phyloP scores from a whole-genome alignment of 2,329 filamentous ascomycete species.

The Cordyceps farinosa region DNA sequence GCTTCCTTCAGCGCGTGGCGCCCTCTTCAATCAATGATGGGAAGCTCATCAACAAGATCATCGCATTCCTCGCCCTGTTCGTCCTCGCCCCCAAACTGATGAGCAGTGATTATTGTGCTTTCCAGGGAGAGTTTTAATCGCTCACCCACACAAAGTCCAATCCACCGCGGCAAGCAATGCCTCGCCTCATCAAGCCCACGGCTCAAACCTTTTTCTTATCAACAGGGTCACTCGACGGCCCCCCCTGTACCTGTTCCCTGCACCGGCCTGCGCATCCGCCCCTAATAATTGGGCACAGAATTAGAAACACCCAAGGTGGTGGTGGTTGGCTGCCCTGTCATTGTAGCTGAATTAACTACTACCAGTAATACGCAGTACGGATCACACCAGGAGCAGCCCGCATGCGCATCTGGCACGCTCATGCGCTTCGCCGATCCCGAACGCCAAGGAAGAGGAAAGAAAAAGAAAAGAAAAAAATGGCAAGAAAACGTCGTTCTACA shows the following conservation, averaged over 20 bases:
- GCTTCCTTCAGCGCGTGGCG: constrained; percentile 3
- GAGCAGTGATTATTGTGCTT: background rate
- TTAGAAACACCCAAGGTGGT: background rate
- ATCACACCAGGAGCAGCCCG: too few species aligned
- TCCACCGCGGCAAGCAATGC: too few species aligned
- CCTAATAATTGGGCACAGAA: background rate
- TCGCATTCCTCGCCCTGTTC: background rate
- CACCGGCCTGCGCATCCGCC: background rate
- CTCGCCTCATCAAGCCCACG: background rate
- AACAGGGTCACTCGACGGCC: background rate
- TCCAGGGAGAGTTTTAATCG: background rate
- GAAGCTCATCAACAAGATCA: constrained; percentile 32
- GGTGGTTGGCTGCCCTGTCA: constrained; percentile 4
- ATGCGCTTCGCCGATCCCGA: too few species aligned
- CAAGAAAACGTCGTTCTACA: too few species aligned
- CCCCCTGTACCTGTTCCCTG: too few species aligned
- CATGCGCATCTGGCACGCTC: background rate
- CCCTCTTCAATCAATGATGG: background rate
- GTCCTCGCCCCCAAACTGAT: background rate
- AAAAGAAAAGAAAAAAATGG: too few species aligned
- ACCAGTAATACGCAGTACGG: background rate
- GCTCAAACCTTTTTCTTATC: background rate
- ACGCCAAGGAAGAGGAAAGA: too few species aligned
- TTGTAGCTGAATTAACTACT: background rate
- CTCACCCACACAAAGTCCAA: background rate